Evolutionary conservation across 1,284 basidiomycete genomes (phyloP).

Genomic region (Lignosus rhinocerotis): DNA sequence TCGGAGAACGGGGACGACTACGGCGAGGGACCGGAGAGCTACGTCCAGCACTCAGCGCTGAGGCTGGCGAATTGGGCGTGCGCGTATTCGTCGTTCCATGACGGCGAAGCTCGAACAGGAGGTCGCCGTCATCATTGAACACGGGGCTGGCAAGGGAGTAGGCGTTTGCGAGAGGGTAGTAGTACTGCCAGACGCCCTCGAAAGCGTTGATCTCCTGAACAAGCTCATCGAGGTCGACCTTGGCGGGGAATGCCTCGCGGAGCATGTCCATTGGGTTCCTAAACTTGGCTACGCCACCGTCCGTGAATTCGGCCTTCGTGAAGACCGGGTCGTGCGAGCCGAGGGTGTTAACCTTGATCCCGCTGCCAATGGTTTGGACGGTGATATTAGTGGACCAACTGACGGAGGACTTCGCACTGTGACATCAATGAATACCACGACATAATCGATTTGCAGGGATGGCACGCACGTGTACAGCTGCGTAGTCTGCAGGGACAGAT

Average conservation of each 20-base stretch:
- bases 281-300: constrained; percentile 6
- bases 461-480: constrained; percentile 26
- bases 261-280: constrained; percentile 21
- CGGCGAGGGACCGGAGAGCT: neutral
- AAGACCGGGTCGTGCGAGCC: constrained; percentile 20
- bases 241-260: constrained; percentile 12
- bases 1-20: neutral
- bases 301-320: constrained; percentile 13
- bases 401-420: constrained; percentile 26
- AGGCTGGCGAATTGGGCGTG: neutral
- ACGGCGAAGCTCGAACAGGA: constrained; percentile 34
- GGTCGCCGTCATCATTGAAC: constrained; percentile 34
- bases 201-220: constrained; percentile 31
- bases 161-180: constrained; percentile 28
- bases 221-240: constrained; percentile 27
- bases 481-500: constrained; percentile 24
- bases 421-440: neutral
- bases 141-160: constrained; percentile 34
- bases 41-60: neutral
- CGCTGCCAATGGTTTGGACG: constrained; percentile 20
- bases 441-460: neutral
- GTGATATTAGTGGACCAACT: constrained; percentile 25
- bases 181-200: constrained; percentile 34
- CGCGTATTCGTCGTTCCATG: constrained; percentile 1
- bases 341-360: constrained; percentile 22